Evolutionary conservation across 1,284 basidiomycete genomes (phyloP).

Genomic region (Neonothopanus nambi): DNA sequence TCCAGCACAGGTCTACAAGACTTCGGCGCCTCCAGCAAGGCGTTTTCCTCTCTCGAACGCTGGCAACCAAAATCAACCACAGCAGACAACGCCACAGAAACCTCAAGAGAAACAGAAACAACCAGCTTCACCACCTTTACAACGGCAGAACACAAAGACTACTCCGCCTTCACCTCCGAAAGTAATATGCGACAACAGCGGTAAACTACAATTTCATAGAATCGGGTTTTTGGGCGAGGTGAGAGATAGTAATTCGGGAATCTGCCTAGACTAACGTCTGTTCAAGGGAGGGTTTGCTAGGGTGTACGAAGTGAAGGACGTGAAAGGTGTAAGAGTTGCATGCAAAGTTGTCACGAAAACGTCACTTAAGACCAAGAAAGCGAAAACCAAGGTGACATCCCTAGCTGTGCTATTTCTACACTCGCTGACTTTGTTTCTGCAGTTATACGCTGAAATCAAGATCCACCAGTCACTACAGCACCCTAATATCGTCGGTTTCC

Average conservation of each 20-base stretch:
- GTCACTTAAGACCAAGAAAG: conserved; percentile 87
- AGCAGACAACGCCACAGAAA: conserved; percentile 28
- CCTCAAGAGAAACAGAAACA: conserved; percentile 34
- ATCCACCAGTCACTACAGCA: conserved; percentile 92
- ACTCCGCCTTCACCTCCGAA: conserved; percentile 81
- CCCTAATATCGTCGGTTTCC: conserved; percentile 91
- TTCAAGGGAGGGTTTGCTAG: conserved; percentile 85
- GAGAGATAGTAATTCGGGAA: conserved; percentile 26
- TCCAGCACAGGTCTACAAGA: conserved; percentile 31
- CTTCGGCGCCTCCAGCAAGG: conserved; percentile 24
- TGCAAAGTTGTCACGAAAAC: conserved; percentile 87
- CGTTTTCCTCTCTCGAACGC: conserved; percentile 38
- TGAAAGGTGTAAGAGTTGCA: conserved; percentile 64
- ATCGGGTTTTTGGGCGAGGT: conserved; percentile 89
- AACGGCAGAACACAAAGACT: conserved; percentile 79
- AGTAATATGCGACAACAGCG: conserved; percentile 69
- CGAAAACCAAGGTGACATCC: conserved; percentile 80
- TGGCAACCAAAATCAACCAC: conserved; percentile 34
- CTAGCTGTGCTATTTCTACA: not conserved
- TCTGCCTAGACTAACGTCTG: conserved; percentile 6
- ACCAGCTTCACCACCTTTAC: conserved; percentile 61
- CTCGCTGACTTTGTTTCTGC: conserved; percentile 7
- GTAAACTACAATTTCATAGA: conserved; percentile 60
- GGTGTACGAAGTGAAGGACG: conserved; percentile 86
- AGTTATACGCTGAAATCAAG: conserved; percentile 98